Base-by-base conservation (phyloP, 2,329 filamentous ascomycete species). In the Alternaria sp. region DNA sequence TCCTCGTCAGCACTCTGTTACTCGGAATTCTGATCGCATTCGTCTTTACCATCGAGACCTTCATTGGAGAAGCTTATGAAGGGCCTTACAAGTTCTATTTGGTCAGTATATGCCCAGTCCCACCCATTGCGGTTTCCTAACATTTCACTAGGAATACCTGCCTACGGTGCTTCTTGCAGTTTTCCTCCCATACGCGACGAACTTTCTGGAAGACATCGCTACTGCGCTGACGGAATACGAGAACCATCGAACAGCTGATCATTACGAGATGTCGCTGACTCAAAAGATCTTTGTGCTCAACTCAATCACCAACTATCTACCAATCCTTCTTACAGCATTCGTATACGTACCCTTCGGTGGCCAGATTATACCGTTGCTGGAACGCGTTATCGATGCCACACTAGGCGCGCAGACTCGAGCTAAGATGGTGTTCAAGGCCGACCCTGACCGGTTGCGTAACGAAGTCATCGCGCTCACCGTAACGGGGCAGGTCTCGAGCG, bases 231-330 rank as follows among this genome's bases (percentile, higher is more conserved):
- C 76, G 5, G 70, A 77, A 55, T 78, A 74, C 53, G 76, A 79
- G 44, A 78, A 79, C 44, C 74, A 79, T 50, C 69, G 74, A 47
- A 79, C 76, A 15, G 62, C 62, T 40, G 74, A 75, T 47, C 63
- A 73, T 21, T 67, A 77, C 57, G 76, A 78, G 44, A 77, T 77
- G 72, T 76, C 76, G 6, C 62, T 77, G 8, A 79, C 75, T 6
- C 76, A 76, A 30, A 79, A 79, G 61, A 69, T 76, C 4, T 79
- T 79, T 30, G 72, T 78, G 8, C 64, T 79, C 7, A 77, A 77
- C 63, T 77, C 73, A 5, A 73, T 78, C n/a, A 76, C 76, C 5
- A 76, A 76, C 25, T 79, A 78, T 46, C 63, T 77, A 6, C 76
- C 76, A 1, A 77, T 77, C n/a, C 71, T 77, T n/a, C 70, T 78